These are phyloP conservation scores for Tolypocladium paradoxum DNA, from an alignment of 2,329 filamentous ascomycete species.

Conservation along the genomic window DNA sequence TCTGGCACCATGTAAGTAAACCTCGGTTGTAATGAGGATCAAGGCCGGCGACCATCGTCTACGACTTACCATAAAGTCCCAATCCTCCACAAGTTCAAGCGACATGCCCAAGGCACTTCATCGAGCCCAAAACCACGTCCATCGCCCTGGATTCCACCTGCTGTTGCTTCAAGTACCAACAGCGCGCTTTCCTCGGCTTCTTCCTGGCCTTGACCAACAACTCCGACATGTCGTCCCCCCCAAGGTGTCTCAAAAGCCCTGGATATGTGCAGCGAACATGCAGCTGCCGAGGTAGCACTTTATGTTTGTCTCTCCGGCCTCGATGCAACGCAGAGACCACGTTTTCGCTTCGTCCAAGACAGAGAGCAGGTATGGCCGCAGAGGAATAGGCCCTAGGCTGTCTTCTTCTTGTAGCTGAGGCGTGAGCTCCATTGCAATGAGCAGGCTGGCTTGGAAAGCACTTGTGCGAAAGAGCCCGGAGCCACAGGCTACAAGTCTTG, in stretches of 20 bases:
- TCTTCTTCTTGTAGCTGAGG: constrained; percentile 29
- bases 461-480: constrained; percentile 29
- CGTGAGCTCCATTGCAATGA: constrained; percentile 29
- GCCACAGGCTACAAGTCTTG: constrained; percentile 25
- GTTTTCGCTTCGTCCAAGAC: constrained; percentile 28
- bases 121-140: no score
- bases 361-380: constrained; percentile 29
- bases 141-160: background rate
- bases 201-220: constrained; percentile 25
- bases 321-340: constrained; percentile 29
- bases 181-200: constrained; percentile 21
- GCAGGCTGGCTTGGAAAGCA: constrained; percentile 21
- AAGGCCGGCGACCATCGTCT: no score
- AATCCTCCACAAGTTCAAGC: constrained; percentile 4
- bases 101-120: background rate
- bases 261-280: constrained; percentile 24
- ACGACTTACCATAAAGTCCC: constrained; percentile 15
- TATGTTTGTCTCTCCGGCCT: constrained; percentile 41
- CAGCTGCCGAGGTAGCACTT: constrained; percentile 36
- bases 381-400: constrained; percentile 19
- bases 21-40: background rate
- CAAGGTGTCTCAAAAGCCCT: constrained; percentile 19
- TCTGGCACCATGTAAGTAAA: background rate
- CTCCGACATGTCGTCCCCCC: constrained; percentile 10
- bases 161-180: constrained; percentile 18